Base-by-base conservation (phyloP, 129 eudicot genomes). In the Helichrysum umbraculigerum region DNA sequence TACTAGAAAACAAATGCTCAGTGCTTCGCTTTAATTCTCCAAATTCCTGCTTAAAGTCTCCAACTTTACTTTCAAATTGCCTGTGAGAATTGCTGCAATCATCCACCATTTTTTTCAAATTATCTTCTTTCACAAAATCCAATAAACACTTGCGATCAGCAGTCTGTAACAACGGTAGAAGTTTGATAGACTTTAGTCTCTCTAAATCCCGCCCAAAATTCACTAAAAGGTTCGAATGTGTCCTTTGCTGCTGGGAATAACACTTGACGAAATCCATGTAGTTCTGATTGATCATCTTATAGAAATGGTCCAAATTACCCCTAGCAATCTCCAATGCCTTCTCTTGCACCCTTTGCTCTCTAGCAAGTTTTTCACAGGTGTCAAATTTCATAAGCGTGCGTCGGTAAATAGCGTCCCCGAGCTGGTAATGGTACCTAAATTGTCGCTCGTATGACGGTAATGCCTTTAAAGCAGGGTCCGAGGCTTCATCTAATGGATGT, bases 271-370 rank as follows among this genome's bases (percentile, higher is more conserved):
- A 95, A 63, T 95, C 97, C 59, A 19, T 80, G 81, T 91, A 95
- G 73, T 83, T 91, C 34, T 95, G 96, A 54, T 74, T 82, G 34
- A 95, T 83, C 83, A 91, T 91, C 86, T 70, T 89, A 47, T 86
- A 95, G 70, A 84, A 89, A 82, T 87, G 90, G 78, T 91, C 96
- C 75, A 95, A 72, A 82, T 81, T 95, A 72, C 92, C 90, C 87
- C 95, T 73, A 20, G 99, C 99, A 71, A 95, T 95, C 84, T 89
- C 99, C 83, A 95, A 79, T 3, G 96, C 99, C 84, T 84, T 89
- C 59, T 91, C 99, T 82, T 95, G 99, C 79, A 95, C 99, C 84
- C 85, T 91, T 81, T 84, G 97, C 82, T 95, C 92, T 74, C 85
- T 81, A 25, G 85, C 77, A 21, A 91, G 80, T 85, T 85, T 84